Conservation (phyloP, 176 grass and related monocot species). For the Neostapfia colusana region DNA sequence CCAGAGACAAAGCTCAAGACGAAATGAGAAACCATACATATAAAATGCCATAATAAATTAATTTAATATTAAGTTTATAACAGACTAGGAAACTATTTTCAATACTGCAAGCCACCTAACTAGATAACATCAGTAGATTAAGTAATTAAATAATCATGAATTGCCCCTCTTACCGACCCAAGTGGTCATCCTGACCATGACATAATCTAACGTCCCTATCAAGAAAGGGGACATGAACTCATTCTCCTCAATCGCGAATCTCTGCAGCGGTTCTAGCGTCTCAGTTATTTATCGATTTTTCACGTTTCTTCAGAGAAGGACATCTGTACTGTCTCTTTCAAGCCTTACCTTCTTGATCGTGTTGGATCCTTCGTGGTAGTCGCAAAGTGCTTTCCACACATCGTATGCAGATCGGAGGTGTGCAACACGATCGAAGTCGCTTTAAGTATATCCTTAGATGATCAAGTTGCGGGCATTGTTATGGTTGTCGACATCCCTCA, state of each 20-base stretch:
- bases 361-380: too few relatives aligned
- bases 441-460: too few relatives aligned
- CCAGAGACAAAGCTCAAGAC: background rate
- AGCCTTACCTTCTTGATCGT: too few relatives aligned
- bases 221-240: background rate
- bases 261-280: background rate
- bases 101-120: background rate
- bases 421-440: too few relatives aligned
- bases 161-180: background rate
- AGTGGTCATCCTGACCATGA: background rate
- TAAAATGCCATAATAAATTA: background rate
- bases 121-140: background rate
- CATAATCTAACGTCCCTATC: background rate
- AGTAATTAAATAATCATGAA: background rate
- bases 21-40: background rate
- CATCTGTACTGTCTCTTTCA: background rate
- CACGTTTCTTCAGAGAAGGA: slow-evolving; percentile 18
- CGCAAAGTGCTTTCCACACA: too few relatives aligned
- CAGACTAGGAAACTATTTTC: background rate
- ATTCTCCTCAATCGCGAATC: background rate
- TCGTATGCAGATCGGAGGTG: too few relatives aligned
- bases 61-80: background rate
- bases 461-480: too few relatives aligned
- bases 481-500: too few relatives aligned
- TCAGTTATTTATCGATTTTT: slow-evolving; percentile 7